Evolutionary conservation across 345 rosid species (phyloP), one percentile per base, ranked within the genome.

Genomic region (Garcia nutans): DNA sequence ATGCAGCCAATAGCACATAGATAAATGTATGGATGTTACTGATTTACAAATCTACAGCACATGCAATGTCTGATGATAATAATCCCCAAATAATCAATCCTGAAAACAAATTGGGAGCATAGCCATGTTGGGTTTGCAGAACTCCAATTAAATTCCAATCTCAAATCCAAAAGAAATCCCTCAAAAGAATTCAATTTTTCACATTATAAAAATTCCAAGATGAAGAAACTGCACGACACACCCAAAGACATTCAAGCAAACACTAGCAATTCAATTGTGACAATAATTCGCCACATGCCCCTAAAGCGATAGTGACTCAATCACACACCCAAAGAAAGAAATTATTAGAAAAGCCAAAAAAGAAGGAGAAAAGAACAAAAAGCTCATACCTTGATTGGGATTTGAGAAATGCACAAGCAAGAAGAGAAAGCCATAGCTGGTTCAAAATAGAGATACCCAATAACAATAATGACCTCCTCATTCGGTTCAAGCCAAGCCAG

Each of bases 341-440:
- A 24, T 20, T 37, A 72, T n/a, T 52, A 6, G n/a, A 66, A 54
- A 57, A 0, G 49, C 13, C 9, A 7, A 49, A 24, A 57, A 56
- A 44, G 33, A 50, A 33, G 49, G 63, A 45, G 49, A n/a, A 71
- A 69, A 71, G 70, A 73, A 76, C 10, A 49, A 76, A 80, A 69
- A 76, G 64, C 47, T 1, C 68, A 75, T 57, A 89, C 90, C 89
- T 84, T 85, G 79, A 73, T 37, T 9, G 84, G 69, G 76, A 88
- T 10, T 47, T 73, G 86, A 87, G 93, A 69, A 76, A 45, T 70
- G 72, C 71, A 80, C 42, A 87, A 68, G 87, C 85, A 79, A 82
- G 83, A 88, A 73, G 89, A 80, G 63, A 86, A 79, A 68, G 85
- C 83, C 98, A 93, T 93, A 75, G 47, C 72, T 69, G 85, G 65